phyloP scores from a whole-genome alignment of 1,284 basidiomycete species.

The Heterobasidion occidentale region DNA sequence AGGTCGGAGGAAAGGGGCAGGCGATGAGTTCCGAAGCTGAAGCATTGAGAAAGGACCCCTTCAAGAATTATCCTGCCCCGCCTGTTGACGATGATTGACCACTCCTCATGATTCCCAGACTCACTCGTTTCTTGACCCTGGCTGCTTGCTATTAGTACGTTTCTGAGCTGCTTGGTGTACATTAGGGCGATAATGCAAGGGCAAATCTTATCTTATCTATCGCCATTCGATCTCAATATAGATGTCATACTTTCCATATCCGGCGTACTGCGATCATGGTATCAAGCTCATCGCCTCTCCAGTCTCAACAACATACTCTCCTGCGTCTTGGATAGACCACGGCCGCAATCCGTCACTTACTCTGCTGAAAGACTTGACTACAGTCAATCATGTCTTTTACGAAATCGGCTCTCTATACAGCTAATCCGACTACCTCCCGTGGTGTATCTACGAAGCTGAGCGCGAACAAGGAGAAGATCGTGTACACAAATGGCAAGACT shows the following conservation, averaged over 20 bases:
- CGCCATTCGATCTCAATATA: too few relatives aligned
- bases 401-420: slow-evolving; percentile 52
- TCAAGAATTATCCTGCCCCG: slow-evolving; percentile 56
- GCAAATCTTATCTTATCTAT: too few relatives aligned
- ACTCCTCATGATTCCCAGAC: neutral
- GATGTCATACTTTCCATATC: too few relatives aligned
- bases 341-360: too few relatives aligned
- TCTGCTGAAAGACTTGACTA: too few relatives aligned
- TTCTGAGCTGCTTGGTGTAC: too few relatives aligned
- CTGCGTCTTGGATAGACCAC: neutral
- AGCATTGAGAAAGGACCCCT: slow-evolving; percentile 64
- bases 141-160: too few relatives aligned
- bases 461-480: slow-evolving; percentile 76
- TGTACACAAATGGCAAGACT: slow-evolving; percentile 82
- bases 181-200: too few relatives aligned
- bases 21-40: slow-evolving; percentile 54
- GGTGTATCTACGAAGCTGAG: slow-evolving; percentile 79
- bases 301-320: neutral
- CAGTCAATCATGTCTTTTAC: slow-evolving; percentile 46
- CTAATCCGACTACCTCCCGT: slow-evolving; percentile 69
- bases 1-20: slow-evolving; percentile 31
- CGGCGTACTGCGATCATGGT: too few relatives aligned
- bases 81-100: neutral
- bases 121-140: neutral
- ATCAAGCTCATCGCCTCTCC: too few relatives aligned